Conservation (phyloP, 768 basidiomycete species). For the Tubosaeta sp. region DNA sequence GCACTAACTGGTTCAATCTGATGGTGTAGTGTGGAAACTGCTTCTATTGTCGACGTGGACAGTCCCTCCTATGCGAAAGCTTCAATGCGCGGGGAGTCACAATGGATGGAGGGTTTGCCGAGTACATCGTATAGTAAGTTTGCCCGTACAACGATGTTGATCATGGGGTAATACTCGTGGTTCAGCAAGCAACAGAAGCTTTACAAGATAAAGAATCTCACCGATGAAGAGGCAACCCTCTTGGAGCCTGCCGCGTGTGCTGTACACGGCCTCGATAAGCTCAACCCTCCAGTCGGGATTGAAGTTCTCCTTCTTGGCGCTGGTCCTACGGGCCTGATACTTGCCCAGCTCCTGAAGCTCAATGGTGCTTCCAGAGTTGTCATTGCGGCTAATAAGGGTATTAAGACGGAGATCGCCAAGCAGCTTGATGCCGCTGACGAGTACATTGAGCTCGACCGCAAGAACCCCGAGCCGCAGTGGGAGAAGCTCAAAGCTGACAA, state of each 20-base stretch:
- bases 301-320: slow-evolving; percentile 85
- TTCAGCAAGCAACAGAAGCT: slow-evolving; percentile 65
- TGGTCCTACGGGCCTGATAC: slow-evolving; percentile 89
- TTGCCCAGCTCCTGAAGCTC: slow-evolving; percentile 82
- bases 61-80: slow-evolving; percentile 79
- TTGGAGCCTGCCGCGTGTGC: slow-evolving; percentile 90
- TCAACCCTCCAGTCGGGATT: slow-evolving; percentile 74
- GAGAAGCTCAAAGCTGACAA: slow-evolving; percentile 72
- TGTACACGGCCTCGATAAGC: slow-evolving; percentile 87
- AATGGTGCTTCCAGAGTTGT: slow-evolving; percentile 81
- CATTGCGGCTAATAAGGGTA: slow-evolving; percentile 85
- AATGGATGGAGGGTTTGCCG: slow-evolving; percentile 82
- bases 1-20: slow-evolving; percentile 1
- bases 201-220: slow-evolving; percentile 84
- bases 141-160: too few relatives aligned
- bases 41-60: slow-evolving; percentile 85
- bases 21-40: slow-evolving; percentile 67
- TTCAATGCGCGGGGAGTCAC: slow-evolving; percentile 80
- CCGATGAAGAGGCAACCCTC: slow-evolving; percentile 83
- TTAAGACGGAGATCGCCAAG: slow-evolving; percentile 86
- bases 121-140: slow-evolving; percentile 79
- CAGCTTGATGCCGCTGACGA: slow-evolving; percentile 76
- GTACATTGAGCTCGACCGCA: slow-evolving; percentile 80
- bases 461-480: slow-evolving; percentile 76
- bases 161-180: neutral